Evolutionary conservation across 2,329 filamentous ascomycete species (phyloP).

Genomic region (Coleophoma crateriformis): DNA sequence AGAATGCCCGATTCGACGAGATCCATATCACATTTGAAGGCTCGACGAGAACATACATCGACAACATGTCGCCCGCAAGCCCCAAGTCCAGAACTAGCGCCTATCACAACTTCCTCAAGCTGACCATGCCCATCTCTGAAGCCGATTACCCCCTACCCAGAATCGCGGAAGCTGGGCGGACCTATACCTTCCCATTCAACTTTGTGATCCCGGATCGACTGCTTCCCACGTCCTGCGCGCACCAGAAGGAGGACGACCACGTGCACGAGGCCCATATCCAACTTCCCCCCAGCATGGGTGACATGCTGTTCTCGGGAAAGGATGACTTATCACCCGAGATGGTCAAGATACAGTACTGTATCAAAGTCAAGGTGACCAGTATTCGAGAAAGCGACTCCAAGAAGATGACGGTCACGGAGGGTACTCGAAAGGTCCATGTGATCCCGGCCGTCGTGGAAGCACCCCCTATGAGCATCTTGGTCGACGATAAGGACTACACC

Average conservation of each 20-base stretch:
- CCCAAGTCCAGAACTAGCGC: conserved; percentile 17
- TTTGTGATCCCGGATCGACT: conserved; percentile 26
- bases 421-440: conserved; percentile 18
- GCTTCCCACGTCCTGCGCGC: conserved; percentile 22
- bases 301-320: conserved; percentile 8
- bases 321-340: conserved; percentile 26
- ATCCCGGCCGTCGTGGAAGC: conserved; percentile 21
- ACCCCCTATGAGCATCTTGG: conserved; percentile 21
- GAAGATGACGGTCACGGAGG: conserved; percentile 16
- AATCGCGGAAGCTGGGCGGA: conserved; percentile 22
- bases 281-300: conserved; percentile 25
- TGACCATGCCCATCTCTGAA: conserved; percentile 25
- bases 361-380: conserved; percentile 22
- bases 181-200: conserved; percentile 24
- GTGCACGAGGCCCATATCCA: conserved; percentile 25
- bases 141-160: conserved; percentile 21
- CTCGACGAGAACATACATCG: conserved; percentile 19
- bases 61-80: conserved; percentile 19
- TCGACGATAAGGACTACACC: conserved; percentile 14
- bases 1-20: conserved; percentile 23
- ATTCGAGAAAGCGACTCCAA: conserved; percentile 13
- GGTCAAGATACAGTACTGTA: conserved; percentile 20
- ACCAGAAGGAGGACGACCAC: conserved; percentile 14
- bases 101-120: conserved; percentile 24
- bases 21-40: conserved; percentile 26